These are phyloP conservation scores for Ophiostoma montium DNA, from an alignment of 2,329 filamentous ascomycete genomes.

Conservation along the genomic window DNA sequence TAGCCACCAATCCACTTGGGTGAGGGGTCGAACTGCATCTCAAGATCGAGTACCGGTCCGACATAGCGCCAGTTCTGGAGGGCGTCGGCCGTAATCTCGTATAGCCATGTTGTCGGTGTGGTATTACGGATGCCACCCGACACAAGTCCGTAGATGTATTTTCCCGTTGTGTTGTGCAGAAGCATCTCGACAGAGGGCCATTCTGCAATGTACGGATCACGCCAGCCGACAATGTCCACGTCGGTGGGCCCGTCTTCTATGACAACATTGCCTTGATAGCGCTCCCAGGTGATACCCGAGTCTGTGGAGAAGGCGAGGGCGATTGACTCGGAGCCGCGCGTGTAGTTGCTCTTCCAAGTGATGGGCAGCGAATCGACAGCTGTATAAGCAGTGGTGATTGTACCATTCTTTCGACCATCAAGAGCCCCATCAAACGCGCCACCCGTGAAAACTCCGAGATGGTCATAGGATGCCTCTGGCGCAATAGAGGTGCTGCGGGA, in stretches of 20 bases:
- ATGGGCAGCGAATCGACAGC: constrained; percentile 22
- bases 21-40: not conserved
- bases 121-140: constrained; percentile 26
- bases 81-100: constrained; percentile 25
- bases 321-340: constrained; percentile 26
- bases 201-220: constrained; percentile 21
- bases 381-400: constrained; percentile 18
- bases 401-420: constrained; percentile 21
- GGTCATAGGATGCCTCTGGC: constrained; percentile 29
- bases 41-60: constrained; percentile 26
- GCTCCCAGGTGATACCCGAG: constrained; percentile 22
- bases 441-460: constrained; percentile 38
- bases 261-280: constrained; percentile 19
- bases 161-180: constrained; percentile 7
- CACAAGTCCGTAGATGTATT: constrained; percentile 30
- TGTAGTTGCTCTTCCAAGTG: constrained; percentile 25
- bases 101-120: constrained; percentile 32
- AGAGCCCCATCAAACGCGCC: constrained; percentile 34
- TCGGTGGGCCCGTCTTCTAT: constrained; percentile 18
- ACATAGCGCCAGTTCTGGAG: constrained; percentile 30
- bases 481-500: constrained; percentile 19
- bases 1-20: constrained; percentile 32
- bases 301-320: constrained; percentile 26
- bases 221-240: constrained; percentile 20
- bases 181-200: constrained; percentile 18